Evolutionary conservation across 192 early-diverging fungal genomes (phyloP).

Genomic region (Chytriomyces confervae): DNA sequence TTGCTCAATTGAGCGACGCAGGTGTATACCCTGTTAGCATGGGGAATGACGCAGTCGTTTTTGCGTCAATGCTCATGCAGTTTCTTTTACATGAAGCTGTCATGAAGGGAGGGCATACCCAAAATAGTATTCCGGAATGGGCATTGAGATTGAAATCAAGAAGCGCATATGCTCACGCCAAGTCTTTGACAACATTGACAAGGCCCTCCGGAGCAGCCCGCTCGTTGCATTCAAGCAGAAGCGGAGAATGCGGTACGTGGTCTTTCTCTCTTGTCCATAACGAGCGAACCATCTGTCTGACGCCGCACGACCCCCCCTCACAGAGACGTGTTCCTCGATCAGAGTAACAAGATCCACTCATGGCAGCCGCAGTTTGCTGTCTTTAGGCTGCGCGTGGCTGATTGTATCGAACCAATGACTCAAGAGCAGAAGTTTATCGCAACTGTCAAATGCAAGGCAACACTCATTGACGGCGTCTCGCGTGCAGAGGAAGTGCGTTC

Average conservation of each 20-base stretch:
- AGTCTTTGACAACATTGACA: background rate
- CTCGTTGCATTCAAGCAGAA: background rate
- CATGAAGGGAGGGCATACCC: background rate
- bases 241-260: background rate
- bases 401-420: background rate
- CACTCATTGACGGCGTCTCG: slow-evolving; percentile 8
- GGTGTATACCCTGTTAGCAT: too few relatives aligned
- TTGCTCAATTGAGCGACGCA: too few relatives aligned
- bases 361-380: slow-evolving; percentile 16
- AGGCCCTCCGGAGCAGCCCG: background rate
- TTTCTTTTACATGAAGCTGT: too few relatives aligned
- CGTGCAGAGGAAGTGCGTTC: background rate
- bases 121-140: background rate
- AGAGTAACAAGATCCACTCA: background rate
- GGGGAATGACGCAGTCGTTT: too few relatives aligned
- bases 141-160: slow-evolving; percentile 16
- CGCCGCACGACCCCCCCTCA: background rate
- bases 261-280: slow-evolving; percentile 3
- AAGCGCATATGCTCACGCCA: background rate
- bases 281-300: background rate
- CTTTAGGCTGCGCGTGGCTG: background rate
- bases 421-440: background rate
- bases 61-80: too few relatives aligned
- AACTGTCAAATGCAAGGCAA: slow-evolving; percentile 4
- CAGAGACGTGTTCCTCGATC: background rate